Evolutionary conservation across 306 rosid species (phyloP), one percentile per base, ranked within the genome.

Genomic region (Prunus salicina): DNA sequence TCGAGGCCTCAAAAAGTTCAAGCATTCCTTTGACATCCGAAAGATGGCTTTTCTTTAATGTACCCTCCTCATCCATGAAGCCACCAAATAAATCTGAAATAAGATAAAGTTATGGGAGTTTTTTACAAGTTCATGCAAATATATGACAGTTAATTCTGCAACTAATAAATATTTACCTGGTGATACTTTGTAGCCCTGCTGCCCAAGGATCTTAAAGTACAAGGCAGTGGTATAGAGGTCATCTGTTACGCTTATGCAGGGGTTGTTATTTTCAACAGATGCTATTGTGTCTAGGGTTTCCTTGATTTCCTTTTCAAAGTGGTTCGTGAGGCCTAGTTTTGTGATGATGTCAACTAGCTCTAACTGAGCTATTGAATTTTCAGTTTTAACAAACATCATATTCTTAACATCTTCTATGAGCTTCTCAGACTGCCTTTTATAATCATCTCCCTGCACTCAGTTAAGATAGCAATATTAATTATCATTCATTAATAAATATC

Each of bases 171-270:
- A 47, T 12, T 9, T 82, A 90, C 95, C 89, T 10, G 84, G 84
- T 52, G 83, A 78, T 68, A 88, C 84, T 30, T 79, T 5, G 53
- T 80, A 82, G 20, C 91, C 89, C 41, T 85, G 86, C 12, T 83
- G 84, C 76, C 93, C 78, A 19, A 87, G 80, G 46, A 88, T 84
- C 77, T 76, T 88, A 69, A 90, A 90, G 80, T 82, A 76, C 34
- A 82, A 56, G 18, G 90, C 64, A 82, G 86, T 68, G 46, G 69
- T 66, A 15, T 83, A 79, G 24, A 86, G 70, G 71, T 74, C 79
- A 14, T 82, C 64, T 69, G 53, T 49, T 53, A 10, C 0, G 56
- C 24, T 49, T 53, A 10, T 0, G 62, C 24, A 16, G 3, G 12
- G 28, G 52, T 32, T 66, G 24, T 53, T 49, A 38, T 14, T 68